Evolutionary conservation across 228 moss, liverwort and hornwort genomes (phyloP), one percentile per base, ranked within the genome.

Genomic region (Sphagnum magellanicum): DNA sequence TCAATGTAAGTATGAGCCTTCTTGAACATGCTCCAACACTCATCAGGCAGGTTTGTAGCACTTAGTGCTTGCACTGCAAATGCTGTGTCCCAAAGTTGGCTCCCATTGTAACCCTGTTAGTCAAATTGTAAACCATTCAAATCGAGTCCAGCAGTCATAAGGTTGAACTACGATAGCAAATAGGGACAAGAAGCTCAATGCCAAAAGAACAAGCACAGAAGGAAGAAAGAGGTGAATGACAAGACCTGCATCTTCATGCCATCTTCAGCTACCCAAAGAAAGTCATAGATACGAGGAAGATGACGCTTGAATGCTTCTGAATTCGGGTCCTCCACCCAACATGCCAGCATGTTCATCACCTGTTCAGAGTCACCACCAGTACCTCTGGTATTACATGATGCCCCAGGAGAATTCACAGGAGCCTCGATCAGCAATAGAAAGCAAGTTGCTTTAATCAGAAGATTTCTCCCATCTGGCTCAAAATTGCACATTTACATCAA

Each of bases 241-340:
- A 16, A 17, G 65, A 97, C 97, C 91, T 98, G 90, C 93, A 98
- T 98, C 82, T 93, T 98, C 89, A 98, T 82, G 62, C 98, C 98
- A 87, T 98, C 98, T 86, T 98, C 98, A 71, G 98, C 98, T 59
- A 98, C 66, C 98, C 98, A 98, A 57, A 98, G 71, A 74, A 93
- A 98, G 76, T 98, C 98, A 68, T 57, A 73, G 65, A 98, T 83
- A 63, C 98, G 84, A 6, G 83, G 77, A 64, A 98, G 82, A 79
- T 98, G 98, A 64, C 78, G 74, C 76, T 89, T 81, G 78, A 98
- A 98, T 51, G 91, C 90, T 51, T 87, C 93, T 63, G 93, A 98
- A 55, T 87, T 83, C 53, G 93, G 90, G 72, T 98, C 84, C 75
- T 98, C 98, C 70, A 98, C 55, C 91, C 91, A 98, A 76, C 91